phyloP scores from a whole-genome alignment of 169 alveolate species.

The Cryptosporidium canis region DNA sequence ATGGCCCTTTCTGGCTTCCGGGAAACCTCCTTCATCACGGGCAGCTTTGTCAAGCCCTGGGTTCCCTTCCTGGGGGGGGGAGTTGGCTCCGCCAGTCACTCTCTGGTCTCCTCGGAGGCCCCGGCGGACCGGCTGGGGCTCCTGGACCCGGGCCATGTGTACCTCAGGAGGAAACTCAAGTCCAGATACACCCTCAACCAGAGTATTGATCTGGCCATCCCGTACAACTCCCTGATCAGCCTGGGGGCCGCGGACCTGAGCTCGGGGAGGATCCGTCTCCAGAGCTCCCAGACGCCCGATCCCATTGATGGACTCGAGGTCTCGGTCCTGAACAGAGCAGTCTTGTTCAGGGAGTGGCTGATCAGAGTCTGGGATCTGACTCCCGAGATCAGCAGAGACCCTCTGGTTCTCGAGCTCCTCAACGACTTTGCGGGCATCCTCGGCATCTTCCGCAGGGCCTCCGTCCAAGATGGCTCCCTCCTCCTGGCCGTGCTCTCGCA shows the following conservation, averaged over 20 bases:
- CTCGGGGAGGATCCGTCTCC: not conserved
- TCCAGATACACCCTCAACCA: not conserved
- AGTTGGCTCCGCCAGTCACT: not conserved
- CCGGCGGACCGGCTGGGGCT: not conserved
- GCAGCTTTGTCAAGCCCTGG: slow-evolving; percentile 7
- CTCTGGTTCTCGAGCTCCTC: not conserved
- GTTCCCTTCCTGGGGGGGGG: not conserved
- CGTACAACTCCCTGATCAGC: not conserved
- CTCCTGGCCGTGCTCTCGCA: not conserved
- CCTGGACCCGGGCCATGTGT: slow-evolving; percentile 16
- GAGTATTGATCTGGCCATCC: not conserved
- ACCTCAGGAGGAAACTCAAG: not conserved
- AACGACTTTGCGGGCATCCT: not conserved
- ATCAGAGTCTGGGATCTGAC: not conserved
- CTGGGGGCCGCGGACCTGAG: not conserved
- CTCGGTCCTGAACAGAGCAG: slow-evolving; percentile 22
- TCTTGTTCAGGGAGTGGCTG: slow-evolving; percentile 24
- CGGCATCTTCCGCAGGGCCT: not conserved
- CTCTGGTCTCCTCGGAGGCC: not conserved
- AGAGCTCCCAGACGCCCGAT: not conserved
- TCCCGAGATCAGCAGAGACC: not conserved
- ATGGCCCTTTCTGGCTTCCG: not conserved
- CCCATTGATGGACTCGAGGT: not conserved
- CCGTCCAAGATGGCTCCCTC: not conserved
- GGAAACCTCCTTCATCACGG: not conserved